A percentile compares a stretch with the other conserved stretches of the same genome.
Conservation (phyloP, 345 rosid species). For the Theobroma cacao region DNA sequence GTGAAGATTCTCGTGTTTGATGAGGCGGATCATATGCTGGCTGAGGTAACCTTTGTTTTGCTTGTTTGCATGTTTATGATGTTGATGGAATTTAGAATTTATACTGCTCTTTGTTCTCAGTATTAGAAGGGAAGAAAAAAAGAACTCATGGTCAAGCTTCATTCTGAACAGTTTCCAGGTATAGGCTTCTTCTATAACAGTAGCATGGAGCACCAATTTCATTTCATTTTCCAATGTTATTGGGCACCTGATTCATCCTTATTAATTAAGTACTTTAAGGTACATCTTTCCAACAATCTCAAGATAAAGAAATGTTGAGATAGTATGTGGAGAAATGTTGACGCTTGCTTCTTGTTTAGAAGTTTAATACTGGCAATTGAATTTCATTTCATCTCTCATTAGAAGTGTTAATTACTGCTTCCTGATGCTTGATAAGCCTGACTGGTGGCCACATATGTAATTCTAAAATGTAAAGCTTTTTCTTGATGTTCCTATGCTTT, state of each 20-base stretch:
- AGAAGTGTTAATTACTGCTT: neutral
- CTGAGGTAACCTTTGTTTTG: slow-evolving; percentile 47
- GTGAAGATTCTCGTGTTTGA: slow-evolving; percentile 90
- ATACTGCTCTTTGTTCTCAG: neutral
- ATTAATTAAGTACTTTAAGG: too few species aligned
- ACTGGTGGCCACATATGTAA: neutral
- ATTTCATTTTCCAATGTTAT: too few species aligned
- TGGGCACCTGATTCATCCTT: too few species aligned
- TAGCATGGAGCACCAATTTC: too few species aligned
- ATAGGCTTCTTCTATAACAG: too few species aligned
- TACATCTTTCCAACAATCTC: too few species aligned
- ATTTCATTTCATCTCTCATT: neutral
- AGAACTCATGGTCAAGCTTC: too few species aligned
- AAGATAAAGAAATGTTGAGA: too few species aligned
- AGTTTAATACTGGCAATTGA: neutral
- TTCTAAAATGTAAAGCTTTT: neutral
- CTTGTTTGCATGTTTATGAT: neutral
- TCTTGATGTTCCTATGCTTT: neutral
- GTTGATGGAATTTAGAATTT: neutral
- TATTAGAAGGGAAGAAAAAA: neutral
- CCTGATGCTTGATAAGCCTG: neutral
- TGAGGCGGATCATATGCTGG: slow-evolving; percentile 98
- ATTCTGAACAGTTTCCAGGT: too few species aligned
- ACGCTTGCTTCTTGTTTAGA: too few species aligned
- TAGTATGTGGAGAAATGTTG: too few species aligned